These are phyloP conservation scores for Neonectria sp. DNA, from an alignment of 2,329 filamentous ascomycete species.

Conservation along the genomic window DNA sequence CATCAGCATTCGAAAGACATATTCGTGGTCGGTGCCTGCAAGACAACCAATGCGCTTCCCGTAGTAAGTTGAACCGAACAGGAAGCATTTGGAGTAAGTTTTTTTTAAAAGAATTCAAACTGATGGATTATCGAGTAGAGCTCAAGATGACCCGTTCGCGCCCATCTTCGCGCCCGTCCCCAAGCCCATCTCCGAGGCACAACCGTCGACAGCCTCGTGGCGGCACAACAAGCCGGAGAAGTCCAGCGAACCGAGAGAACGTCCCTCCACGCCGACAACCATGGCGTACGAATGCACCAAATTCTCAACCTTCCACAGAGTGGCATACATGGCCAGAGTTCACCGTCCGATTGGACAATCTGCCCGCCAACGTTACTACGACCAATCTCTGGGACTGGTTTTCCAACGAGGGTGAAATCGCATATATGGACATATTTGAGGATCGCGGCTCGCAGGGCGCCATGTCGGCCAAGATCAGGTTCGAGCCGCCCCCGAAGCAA, in stretches of 20 bases:
- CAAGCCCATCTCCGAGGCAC: neutral
- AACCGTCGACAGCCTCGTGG: neutral
- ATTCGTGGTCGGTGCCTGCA: neutral
- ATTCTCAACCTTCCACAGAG: constrained; percentile 18
- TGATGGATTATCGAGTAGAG: neutral
- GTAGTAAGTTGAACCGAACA: neutral
- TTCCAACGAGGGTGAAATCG: constrained; percentile 65
- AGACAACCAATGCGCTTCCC: neutral
- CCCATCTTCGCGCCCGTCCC: neutral
- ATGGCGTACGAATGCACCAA: neutral
- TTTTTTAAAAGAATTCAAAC: neutral
- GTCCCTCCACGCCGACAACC: neutral
- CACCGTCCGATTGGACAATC: constrained; percentile 48
- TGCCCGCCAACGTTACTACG: constrained; percentile 56
- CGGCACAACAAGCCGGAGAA: neutral
- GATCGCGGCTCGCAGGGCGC: constrained; percentile 31
- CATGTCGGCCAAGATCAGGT: constrained; percentile 63
- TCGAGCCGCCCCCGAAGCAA: constrained; percentile 68
- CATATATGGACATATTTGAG: constrained; percentile 68
- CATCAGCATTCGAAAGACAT: neutral
- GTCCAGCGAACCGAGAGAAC: neutral
- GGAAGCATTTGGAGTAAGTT: neutral
- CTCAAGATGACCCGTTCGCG: constrained; percentile 12
- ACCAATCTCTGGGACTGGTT: constrained; percentile 68
- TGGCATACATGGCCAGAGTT: constrained; percentile 56